Evolutionary conservation across 176 grass and related monocot species (phyloP).

Genomic region (Eragrostis curvula): DNA sequence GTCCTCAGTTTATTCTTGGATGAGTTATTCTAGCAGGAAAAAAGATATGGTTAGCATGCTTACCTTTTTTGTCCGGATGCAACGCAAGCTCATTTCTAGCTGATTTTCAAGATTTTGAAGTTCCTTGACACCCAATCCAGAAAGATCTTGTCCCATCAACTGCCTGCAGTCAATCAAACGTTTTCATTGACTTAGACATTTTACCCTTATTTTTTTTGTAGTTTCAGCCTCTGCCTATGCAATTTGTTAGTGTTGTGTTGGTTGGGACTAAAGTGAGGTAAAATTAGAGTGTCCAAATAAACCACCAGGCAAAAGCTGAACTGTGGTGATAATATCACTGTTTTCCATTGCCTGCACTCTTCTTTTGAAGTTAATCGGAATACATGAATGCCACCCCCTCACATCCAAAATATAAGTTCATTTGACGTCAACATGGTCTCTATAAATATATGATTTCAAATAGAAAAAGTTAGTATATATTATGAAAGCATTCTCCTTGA

Average conservation of each 20-base stretch:
- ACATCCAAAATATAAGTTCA: neutral
- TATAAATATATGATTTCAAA: neutral
- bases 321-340: neutral
- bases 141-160: conserved; percentile 82
- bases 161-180: conserved; percentile 42
- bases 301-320: neutral
- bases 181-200: neutral
- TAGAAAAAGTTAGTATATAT: neutral
- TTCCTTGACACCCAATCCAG: conserved; percentile 64
- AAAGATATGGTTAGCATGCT: conserved; percentile 21
- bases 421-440: neutral
- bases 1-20: conserved; percentile 34
- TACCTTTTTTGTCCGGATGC: conserved; percentile 73
- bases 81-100: conserved; percentile 65
- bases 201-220: neutral
- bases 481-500: neutral
- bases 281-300: conserved; percentile 18
- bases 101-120: conserved; percentile 74
- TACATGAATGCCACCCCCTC: neutral
- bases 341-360: neutral
- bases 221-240: conserved; percentile 9
- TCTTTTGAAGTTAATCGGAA: neutral
- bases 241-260: neutral
- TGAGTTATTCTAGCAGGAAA: neutral
- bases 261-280: neutral